Conservation (phyloP, 371 early-diverging fungal genomes). For the Parasitella parasitica region DNA sequence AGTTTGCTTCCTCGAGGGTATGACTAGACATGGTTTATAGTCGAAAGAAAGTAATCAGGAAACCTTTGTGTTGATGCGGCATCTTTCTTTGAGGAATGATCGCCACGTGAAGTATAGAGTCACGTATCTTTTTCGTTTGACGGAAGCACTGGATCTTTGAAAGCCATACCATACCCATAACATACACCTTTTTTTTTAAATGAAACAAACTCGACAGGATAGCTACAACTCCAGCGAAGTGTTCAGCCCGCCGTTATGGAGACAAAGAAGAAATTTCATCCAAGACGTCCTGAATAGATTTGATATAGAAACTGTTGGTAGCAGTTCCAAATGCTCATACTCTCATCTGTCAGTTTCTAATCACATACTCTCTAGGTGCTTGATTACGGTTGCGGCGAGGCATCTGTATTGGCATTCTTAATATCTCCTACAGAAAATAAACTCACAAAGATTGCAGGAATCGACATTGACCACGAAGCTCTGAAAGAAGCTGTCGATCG, state of each 20-base stretch:
- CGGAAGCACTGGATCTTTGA: too few relatives aligned
- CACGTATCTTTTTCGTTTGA: too few relatives aligned
- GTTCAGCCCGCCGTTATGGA: constrained; percentile 20
- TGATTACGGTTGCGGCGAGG: constrained; percentile 83
- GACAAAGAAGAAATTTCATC: constrained; percentile 14
- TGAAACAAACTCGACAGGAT: background rate
- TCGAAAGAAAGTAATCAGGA: background rate
- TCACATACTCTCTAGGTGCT: constrained; percentile 48
- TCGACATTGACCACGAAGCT: constrained; percentile 53
- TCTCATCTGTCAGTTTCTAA: background rate
- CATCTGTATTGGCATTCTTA: constrained; percentile 57
- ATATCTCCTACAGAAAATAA: constrained; percentile 39
- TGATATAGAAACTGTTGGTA: constrained; percentile 3
- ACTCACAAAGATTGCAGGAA: constrained; percentile 57
- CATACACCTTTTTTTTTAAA: background rate
- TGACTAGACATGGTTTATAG: constrained; percentile 12
- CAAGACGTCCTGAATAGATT: background rate
- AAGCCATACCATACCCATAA: too few relatives aligned
- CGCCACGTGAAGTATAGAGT: constrained; percentile 8
- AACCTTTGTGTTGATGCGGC: background rate
- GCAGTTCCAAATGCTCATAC: background rate
- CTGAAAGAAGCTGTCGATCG: constrained; percentile 44
- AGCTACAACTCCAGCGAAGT: background rate
- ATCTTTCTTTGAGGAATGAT: background rate
- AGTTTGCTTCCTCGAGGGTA: constrained; percentile 17